These are phyloP conservation scores for Sparassis latifolia DNA, from an alignment of 1,284 basidiomycete species.

Conservation along the genomic window DNA sequence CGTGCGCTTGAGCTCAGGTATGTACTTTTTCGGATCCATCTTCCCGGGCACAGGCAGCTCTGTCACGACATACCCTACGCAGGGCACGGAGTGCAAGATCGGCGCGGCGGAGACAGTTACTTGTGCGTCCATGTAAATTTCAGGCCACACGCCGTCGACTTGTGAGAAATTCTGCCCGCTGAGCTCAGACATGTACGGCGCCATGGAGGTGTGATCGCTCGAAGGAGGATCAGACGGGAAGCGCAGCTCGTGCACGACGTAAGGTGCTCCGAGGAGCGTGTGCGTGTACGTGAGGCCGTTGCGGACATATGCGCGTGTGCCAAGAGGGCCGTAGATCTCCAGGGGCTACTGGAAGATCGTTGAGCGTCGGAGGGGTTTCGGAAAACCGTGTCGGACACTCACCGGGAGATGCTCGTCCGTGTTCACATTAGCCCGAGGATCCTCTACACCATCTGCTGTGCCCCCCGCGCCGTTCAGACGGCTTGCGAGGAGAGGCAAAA, in stretches of 20 bases:
- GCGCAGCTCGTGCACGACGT: conserved; percentile 88
- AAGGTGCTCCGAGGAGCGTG: conserved; percentile 64
- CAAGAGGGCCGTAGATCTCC: conserved; percentile 86
- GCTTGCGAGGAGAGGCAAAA: conserved; percentile 67
- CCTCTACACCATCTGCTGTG: conserved; percentile 49
- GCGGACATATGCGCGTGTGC: conserved; percentile 80
- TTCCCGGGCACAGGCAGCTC: conserved; percentile 78
- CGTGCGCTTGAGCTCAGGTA: conserved; percentile 62
- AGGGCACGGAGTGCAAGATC: conserved; percentile 76
- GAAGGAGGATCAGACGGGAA: conserved; percentile 46
- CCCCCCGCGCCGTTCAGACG: conserved; percentile 70
- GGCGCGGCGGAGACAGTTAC: conserved; percentile 81
- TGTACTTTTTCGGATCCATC: conserved; percentile 59
- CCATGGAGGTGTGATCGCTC: conserved; percentile 42
- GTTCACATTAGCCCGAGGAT: conserved; percentile 38
- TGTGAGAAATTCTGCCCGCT: conserved; percentile 66
- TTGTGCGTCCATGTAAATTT: conserved; percentile 53
- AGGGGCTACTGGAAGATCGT: conserved; percentile 35
- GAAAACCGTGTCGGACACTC: conserved; percentile 1
- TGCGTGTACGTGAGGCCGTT: conserved; percentile 67
- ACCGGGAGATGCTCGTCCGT: conserved; percentile 11
- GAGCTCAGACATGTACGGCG: conserved; percentile 51
- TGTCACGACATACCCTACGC: conserved; percentile 76
- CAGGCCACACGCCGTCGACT: conserved; percentile 63
- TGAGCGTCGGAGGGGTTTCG: neutral